Conservation (phyloP, 2,329 filamentous ascomycete genomes). For the Pestalotiopsis fici region DNA sequence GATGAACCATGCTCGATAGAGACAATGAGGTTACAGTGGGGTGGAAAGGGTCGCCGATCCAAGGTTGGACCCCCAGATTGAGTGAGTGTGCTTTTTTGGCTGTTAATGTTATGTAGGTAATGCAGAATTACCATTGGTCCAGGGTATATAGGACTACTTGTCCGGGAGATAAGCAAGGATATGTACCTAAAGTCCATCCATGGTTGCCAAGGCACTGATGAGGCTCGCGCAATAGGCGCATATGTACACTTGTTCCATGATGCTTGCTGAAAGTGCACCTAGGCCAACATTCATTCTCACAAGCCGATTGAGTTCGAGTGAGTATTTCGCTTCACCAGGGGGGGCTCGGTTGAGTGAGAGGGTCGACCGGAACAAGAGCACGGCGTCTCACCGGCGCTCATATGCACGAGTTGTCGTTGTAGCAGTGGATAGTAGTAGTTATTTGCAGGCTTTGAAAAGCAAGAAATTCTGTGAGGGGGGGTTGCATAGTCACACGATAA, state of each 20-base stretch:
- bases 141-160: not conserved
- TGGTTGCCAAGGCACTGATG: conserved; percentile 1
- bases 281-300: not conserved
- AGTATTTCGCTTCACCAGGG: not conserved
- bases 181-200: not conserved
- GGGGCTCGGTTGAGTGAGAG: not conserved
- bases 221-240: conserved; percentile 5
- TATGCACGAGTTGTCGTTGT: not conserved
- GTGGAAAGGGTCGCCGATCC: not conserved
- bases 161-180: not conserved
- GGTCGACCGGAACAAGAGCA: not conserved
- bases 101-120: not conserved
- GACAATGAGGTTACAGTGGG: not conserved
- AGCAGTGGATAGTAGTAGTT: not conserved
- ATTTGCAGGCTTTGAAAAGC: not conserved
- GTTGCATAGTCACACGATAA: not conserved
- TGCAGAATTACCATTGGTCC: not conserved
- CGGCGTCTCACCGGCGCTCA: not conserved
- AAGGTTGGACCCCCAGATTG: not conserved
- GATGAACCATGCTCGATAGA: not conserved
- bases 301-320: not conserved
- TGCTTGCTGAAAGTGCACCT: not conserved
- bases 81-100: not conserved
- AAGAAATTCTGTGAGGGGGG: not conserved
- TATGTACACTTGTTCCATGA: not conserved